Evolutionary conservation across 1,139 yeast genomes (phyloP), one percentile per base, ranked within the genome.

Genomic region (Geotrichum carabidarum): DNA sequence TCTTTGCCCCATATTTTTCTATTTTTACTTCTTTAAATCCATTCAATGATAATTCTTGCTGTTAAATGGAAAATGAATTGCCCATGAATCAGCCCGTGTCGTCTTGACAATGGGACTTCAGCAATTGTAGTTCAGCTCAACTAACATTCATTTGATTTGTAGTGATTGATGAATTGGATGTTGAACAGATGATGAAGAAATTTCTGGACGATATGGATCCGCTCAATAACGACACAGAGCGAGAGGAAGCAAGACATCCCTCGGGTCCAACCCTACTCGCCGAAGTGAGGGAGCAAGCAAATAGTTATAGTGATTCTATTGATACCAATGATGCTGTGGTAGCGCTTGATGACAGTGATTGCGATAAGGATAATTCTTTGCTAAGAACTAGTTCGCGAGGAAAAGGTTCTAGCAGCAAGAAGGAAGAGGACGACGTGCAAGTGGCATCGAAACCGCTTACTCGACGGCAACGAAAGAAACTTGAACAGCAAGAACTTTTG

Each of bases 401-500:
- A 5, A 22, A n/a, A 41, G 12, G 44, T 8, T 12, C n/a, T 34
- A 15, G 12, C 27, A 15, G 12, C 27, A 36, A 48, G 22, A 34
- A 34, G 41, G 11, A 9, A 8, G 18, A 7, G 8, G 35, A 45
- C 30, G 35, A 34, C 9, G 8, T 32, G 11, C 15, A 22, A 11
- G 42, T 22, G 43, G 8, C 31, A 12, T 32, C 30, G 5, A 50
- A 50, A 36, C 53, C 53, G 1, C 43, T 51, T n/a, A 46, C 55
- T 1, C 45, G 46, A n/a, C 35, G 55, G 30, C 55, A 53, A 34
- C 31, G 30, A 31, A 48, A 47, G 15, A 53, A 48, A 34, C 34
- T 53, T 1, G 50, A 48, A 27, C 51, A 53, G 15, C 44, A 44
- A 11, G 40, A 43, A 18, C 14, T 48, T 30, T 30, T 53, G 7